A percentile compares a stretch with the other conserved stretches of the same genome.
Evolutionary conservation across 305 asterid genomes (phyloP).

Genomic region (Caryopteris hybrid): DNA sequence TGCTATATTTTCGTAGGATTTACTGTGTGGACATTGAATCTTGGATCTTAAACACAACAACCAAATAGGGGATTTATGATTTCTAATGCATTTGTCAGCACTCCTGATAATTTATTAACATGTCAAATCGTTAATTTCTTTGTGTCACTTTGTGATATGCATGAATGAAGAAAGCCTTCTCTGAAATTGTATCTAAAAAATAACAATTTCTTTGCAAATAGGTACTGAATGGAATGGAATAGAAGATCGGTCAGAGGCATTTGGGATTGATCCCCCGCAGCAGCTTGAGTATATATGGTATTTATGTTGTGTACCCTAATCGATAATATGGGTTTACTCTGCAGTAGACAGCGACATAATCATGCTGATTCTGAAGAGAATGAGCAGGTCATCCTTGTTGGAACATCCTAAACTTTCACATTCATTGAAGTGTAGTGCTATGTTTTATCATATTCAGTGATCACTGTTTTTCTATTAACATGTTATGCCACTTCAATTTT

Average conservation of each 20-base stretch:
- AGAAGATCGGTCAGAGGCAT: constrained; percentile 19
- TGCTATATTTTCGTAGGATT: background rate
- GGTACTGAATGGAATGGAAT: constrained; percentile 24
- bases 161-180: background rate
- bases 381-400: constrained; percentile 56
- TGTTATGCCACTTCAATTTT: constrained; percentile 12
- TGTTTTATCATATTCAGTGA: background rate
- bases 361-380: constrained; percentile 82
- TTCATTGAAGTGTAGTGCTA: background rate
- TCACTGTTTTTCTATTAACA: background rate
- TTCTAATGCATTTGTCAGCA: background rate
- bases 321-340: constrained; percentile 80
- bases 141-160: background rate
- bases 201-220: constrained; percentile 7
- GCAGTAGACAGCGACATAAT: constrained; percentile 75
- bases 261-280: constrained; percentile 19
- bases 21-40: background rate
- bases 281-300: constrained; percentile 32
- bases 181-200: background rate
- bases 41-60: constrained; percentile 3
- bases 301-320: constrained; percentile 48
- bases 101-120: background rate
- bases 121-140: background rate
- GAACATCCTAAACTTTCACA: background rate
- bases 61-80: background rate